Base-by-base conservation (phyloP, 2,329 filamentous ascomycete genomes). In the Lachnellula willkommii region DNA sequence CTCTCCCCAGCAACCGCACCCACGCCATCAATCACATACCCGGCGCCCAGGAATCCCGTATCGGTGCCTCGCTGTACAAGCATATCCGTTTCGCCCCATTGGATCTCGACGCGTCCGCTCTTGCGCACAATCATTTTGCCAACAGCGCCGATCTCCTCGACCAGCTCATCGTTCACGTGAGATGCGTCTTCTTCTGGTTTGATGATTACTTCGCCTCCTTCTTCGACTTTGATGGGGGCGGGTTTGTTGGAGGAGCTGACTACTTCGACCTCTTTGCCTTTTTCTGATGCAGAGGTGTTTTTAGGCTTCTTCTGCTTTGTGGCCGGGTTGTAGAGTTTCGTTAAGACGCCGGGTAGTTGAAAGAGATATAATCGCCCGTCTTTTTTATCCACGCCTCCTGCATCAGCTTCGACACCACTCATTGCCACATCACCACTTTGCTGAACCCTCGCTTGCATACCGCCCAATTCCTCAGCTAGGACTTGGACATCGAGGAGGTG, bases 331-430 rank as follows among this genome's bases (percentile, higher is more conserved):
- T 64, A 65, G 14, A 86, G 71, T 0, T 80, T 78, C 7, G 83
- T 82, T 11, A 86, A 74, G 4, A 85, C 72, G 5, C 82, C 82
- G 42, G 83, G 83, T 61, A 87, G 80, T 63, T 86, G 83, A 71
- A 86, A 86, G 50, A 87, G 74, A 59, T 84, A 85, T 52, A 85
- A 69, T 39, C 80, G 76, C 22, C 83, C 82, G 47, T 84, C 80
- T 48, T 68, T 66, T 12, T 64, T 59, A 24, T 65, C 63, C 12
- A 55, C 39, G 28, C 32, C 26, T 50, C 28, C 28, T 28, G 28
- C 28, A 28, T 57, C 56, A 32, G 54, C 40, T 9, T 47, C 43
- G 28, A 36, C 57, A 36, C 53, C 63, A 5, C 63, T 63, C 64
- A 67, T 67, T 8, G 50, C 48, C 11, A 60, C 59, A 55, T 78